Evolutionary conservation across 768 basidiomycete species (phyloP).

Genomic region (Leucosporidium yakuticum): DNA sequence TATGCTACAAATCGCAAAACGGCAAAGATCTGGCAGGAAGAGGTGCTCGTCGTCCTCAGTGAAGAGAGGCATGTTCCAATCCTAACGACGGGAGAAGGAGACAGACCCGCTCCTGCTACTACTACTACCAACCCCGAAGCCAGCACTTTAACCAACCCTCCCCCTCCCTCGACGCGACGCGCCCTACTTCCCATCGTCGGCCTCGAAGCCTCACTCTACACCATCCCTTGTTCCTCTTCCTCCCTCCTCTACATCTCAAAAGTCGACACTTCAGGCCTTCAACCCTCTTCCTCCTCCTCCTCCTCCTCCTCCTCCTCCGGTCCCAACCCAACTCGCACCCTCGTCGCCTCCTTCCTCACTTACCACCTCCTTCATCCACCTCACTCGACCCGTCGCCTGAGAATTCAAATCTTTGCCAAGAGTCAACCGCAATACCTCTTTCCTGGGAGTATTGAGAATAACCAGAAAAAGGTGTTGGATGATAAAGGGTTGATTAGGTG

Average conservation of each 20-base stretch:
- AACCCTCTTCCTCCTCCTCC: conserved; percentile 21
- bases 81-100: not conserved
- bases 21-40: conserved; percentile 61
- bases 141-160: not conserved
- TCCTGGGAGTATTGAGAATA: conserved; percentile 67
- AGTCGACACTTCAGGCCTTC: conserved; percentile 83
- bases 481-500: conserved; percentile 79
- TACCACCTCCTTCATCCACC: conserved; percentile 34
- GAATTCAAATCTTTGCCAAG: conserved; percentile 84
- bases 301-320: too few species aligned
- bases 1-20: conserved; percentile 58
- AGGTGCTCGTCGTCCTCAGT: conserved; percentile 68
- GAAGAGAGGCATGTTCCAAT: conserved; percentile 49
- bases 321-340: conserved; percentile 55
- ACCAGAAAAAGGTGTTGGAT: conserved; percentile 62
- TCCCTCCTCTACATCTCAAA: conserved; percentile 86
- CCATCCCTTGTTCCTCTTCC: conserved; percentile 60
- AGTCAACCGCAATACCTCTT: conserved; percentile 90
- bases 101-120: too few species aligned
- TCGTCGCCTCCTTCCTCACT: conserved; percentile 62
- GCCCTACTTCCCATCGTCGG: conserved; percentile 62
- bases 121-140: too few species aligned
- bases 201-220: conserved; percentile 73
- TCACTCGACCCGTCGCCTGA: conserved; percentile 48
- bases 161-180: not conserved